These are phyloP conservation scores for Thelonectria blattea DNA, from an alignment of 2,329 filamentous ascomycete species.

Conservation along the genomic window DNA sequence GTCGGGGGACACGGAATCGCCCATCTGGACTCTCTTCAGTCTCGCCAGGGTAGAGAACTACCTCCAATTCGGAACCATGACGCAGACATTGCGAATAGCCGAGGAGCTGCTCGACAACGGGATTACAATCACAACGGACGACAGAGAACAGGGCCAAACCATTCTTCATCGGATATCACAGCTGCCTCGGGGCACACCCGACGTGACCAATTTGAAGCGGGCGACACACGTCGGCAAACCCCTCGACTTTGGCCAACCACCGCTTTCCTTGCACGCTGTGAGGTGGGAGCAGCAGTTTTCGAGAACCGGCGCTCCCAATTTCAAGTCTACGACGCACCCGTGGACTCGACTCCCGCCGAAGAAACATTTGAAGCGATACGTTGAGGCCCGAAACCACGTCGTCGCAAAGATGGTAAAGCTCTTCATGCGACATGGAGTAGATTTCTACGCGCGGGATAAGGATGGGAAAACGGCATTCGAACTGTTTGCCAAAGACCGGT, in stretches of 20 bases:
- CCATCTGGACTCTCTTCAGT: slow-evolving; percentile 1
- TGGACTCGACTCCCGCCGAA: not conserved
- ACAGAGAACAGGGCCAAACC: not conserved
- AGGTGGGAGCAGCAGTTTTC: not conserved
- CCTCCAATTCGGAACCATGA: slow-evolving; percentile 7
- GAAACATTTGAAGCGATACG: not conserved
- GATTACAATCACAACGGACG: not conserved
- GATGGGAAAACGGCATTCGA: not conserved
- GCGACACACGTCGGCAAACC: not conserved
- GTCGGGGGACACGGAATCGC: not conserved
- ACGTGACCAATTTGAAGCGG: not conserved
- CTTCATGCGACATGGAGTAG: not conserved
- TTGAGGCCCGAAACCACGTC: not conserved
- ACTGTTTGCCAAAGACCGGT: not conserved
- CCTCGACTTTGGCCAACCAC: not conserved
- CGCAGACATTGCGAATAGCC: not conserved
- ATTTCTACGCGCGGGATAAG: not conserved
- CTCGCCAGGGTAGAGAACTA: not conserved
- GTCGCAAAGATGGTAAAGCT: not conserved
- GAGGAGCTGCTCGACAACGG: not conserved
- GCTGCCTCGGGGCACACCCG: not conserved
- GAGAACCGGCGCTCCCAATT: not conserved
- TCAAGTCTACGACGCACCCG: not conserved
- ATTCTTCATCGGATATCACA: slow-evolving; percentile 1
- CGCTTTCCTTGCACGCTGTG: not conserved